Conservation (phyloP, 768 basidiomycete species). For the Rhodotorula taiwanensis region DNA sequence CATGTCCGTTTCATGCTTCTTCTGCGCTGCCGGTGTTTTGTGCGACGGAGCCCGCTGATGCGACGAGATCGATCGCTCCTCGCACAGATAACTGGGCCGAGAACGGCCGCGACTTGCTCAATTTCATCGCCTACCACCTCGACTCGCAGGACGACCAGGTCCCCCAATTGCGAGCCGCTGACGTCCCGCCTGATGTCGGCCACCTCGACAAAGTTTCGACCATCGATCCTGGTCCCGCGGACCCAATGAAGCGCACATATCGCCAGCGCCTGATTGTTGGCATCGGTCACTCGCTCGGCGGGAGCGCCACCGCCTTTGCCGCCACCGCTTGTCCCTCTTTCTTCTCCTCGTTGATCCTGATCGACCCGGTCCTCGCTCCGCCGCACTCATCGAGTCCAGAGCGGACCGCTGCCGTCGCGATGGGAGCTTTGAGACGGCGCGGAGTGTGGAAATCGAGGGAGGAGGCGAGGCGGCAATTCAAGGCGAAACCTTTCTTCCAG, state of each 20-base stretch:
- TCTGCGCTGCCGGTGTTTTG: neutral
- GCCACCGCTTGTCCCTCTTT: slow-evolving; percentile 51
- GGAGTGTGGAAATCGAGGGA: slow-evolving; percentile 63
- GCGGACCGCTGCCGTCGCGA: slow-evolving; percentile 30
- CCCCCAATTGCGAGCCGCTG: no score
- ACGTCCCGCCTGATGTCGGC: neutral
- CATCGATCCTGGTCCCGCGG: no score
- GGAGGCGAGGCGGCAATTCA: slow-evolving; percentile 55
- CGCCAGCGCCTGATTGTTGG: slow-evolving; percentile 50
- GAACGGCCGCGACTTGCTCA: slow-evolving; percentile 66
- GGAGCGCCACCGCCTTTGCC: slow-evolving; percentile 60
- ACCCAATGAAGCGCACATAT: no score
- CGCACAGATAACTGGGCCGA: slow-evolving; percentile 67
- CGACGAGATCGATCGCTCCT: no score
- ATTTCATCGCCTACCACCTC: slow-evolving; percentile 64
- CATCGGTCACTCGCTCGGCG: slow-evolving; percentile 80
- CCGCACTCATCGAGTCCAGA: slow-evolving; percentile 22
- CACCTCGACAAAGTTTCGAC: slow-evolving; percentile 21
- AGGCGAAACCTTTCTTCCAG: slow-evolving; percentile 59
- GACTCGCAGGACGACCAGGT: no score
- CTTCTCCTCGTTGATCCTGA: slow-evolving; percentile 63
- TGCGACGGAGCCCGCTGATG: no score
- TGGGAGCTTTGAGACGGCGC: slow-evolving; percentile 57
- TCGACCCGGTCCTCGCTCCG: slow-evolving; percentile 66
- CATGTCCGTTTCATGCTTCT: slow-evolving; percentile 54